A percentile compares a stretch with the other conserved stretches of the same genome.
phyloP scores from a whole-genome alignment of 2,329 filamentous ascomycete genomes.

The Verticillium isaacii region DNA sequence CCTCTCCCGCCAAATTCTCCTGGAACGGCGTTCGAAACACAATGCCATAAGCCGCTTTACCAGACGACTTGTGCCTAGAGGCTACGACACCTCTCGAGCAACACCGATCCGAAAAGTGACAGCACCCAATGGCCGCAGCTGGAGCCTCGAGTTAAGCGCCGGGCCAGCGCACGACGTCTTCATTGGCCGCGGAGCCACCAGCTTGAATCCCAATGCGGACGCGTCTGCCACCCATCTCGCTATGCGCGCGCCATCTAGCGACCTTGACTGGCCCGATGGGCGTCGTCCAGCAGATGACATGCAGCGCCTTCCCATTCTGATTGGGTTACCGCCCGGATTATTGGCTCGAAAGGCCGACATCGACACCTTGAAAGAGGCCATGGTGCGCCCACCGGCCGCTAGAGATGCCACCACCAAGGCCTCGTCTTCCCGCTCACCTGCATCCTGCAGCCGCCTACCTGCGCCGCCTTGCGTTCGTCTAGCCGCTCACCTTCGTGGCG shows the following conservation, averaged over 20 bases:
- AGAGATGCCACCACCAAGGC: not conserved
- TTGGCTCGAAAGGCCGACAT: not conserved
- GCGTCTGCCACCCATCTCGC: not conserved
- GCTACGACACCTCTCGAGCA: not conserved
- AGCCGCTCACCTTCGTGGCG: slow-evolving; percentile 8
- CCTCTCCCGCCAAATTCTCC: no score
- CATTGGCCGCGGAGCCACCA: slow-evolving; percentile 8
- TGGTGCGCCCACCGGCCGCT: not conserved
- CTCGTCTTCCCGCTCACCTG: not conserved
- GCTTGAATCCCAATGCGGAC: slow-evolving; percentile 6
- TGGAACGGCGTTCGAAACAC: no score
- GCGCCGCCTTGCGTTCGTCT: slow-evolving; percentile 1
- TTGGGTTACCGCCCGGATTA: not conserved
- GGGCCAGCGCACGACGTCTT: slow-evolving; percentile 5
- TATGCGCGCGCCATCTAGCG: not conserved
- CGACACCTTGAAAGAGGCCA: not conserved
- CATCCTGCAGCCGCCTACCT: slow-evolving; percentile 4
- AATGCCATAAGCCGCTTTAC: no score
- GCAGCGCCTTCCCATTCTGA: not conserved
- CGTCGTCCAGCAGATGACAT: not conserved
- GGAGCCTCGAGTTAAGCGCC: slow-evolving; percentile 16
- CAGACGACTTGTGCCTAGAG: no score
- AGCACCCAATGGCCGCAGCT: slow-evolving; percentile 5
- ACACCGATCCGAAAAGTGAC: not conserved
- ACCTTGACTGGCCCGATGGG: not conserved